These are phyloP conservation scores for Neurospora crassa DNA, from an alignment of 2,329 filamentous ascomycete species.

Conservation along the genomic window DNA sequence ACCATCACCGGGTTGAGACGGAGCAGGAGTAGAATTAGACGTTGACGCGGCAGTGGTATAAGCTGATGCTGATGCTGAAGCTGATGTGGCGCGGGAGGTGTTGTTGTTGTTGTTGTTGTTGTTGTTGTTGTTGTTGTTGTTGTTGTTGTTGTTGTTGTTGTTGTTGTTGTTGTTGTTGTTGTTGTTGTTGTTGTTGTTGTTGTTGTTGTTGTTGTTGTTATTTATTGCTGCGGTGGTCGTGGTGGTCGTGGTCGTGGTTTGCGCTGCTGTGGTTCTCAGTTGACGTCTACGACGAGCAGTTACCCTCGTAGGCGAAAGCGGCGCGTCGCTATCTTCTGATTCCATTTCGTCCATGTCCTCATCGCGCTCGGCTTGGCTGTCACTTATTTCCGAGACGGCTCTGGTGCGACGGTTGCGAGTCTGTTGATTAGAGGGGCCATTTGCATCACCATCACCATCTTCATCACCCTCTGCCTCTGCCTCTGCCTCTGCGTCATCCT, in stretches of 20 bases:
- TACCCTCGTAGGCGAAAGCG: not conserved
- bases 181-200: not conserved
- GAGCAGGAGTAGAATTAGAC: not conserved
- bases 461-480: not conserved
- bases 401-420: not conserved
- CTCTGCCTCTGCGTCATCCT: slow-evolving; percentile 1
- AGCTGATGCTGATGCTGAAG: not conserved
- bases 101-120: not conserved
- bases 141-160: not conserved
- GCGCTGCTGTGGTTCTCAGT: not conserved
- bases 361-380: slow-evolving; percentile 8
- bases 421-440: not conserved
- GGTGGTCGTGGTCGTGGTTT: not conserved
- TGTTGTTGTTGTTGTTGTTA: too few relatives aligned
- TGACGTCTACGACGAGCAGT: not conserved
- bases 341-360: not conserved
- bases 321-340: slow-evolving; percentile 1
- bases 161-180: not conserved
- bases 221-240: not conserved
- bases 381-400: slow-evolving; percentile 9
- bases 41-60: not conserved
- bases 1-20: not conserved
- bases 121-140: too few relatives aligned
- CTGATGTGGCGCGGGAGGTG: not conserved
- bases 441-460: not conserved